Evolutionary conservation across 2,329 filamentous ascomycete genomes (phyloP).

Genomic region (Aureobasidium sp.): DNA sequence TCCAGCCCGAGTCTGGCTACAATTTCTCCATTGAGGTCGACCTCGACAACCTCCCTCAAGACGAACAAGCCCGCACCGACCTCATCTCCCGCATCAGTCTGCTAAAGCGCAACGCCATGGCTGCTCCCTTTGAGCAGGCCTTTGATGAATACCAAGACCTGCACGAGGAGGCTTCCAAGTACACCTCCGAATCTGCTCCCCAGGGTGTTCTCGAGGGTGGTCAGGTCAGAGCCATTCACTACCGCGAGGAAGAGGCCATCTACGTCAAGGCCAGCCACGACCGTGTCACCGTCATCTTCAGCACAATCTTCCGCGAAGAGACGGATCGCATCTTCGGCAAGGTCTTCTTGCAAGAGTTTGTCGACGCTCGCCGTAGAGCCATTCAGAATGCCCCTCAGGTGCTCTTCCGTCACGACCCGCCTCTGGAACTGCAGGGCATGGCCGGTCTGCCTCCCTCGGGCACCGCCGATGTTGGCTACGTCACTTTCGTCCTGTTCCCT

Average conservation of each 20-base stretch:
- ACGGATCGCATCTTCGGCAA: constrained; percentile 97
- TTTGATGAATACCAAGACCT: constrained; percentile 87
- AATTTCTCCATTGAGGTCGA: constrained; percentile 94
- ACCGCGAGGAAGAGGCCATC: constrained; percentile 97
- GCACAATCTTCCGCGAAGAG: constrained; percentile 94
- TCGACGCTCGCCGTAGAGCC: constrained; percentile 86
- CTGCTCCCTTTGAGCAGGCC: constrained; percentile 93
- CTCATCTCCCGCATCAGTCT: constrained; percentile 81
- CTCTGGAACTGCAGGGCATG: constrained; percentile 80
- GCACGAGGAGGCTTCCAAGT: constrained; percentile 82
- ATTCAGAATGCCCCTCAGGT: constrained; percentile 99
- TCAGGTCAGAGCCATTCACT: constrained; percentile 92
- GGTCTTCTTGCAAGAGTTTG: constrained; percentile 97
- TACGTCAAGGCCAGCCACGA: constrained; percentile 98
- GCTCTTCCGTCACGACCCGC: constrained; percentile 88
- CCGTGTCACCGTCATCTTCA: constrained; percentile 97
- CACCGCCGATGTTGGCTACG: constrained; percentile 87
- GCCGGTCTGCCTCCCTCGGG: constrained; percentile 71
- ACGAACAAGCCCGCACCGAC: constrained; percentile 79
- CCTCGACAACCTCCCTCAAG: constrained; percentile 74
- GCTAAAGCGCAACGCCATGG: constrained; percentile 97
- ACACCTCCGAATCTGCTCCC: constrained; percentile 87
- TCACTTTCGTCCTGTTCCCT: constrained; percentile 96
- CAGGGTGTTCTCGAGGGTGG: constrained; percentile 85
- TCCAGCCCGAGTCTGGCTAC: constrained; percentile 79